These are phyloP conservation scores for Claviceps arundinis DNA, from an alignment of 2,329 filamentous ascomycete species.

Conservation along the genomic window DNA sequence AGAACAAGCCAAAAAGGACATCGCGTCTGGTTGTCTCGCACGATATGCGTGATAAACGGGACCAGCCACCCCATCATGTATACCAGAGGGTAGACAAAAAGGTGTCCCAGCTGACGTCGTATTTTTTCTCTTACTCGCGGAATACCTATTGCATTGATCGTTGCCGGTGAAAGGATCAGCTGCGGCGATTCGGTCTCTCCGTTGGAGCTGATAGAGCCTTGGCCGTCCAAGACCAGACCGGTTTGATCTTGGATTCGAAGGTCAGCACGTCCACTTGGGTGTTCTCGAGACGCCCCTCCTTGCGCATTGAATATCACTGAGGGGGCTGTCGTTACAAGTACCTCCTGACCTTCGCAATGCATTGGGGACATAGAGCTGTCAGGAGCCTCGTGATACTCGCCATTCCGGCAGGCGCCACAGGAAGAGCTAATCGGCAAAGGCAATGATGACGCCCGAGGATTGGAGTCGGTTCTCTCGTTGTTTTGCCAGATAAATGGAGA, in stretches of 20 bases:
- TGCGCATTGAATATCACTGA: background rate
- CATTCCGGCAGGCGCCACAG: background rate
- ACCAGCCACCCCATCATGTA: constrained; percentile 62
- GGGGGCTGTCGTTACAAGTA: background rate
- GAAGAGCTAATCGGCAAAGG: too few species aligned
- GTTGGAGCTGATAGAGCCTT: background rate
- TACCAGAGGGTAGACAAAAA: constrained; percentile 64
- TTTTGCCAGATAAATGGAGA: background rate
- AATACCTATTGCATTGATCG: constrained; percentile 16
- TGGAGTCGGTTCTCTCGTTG: background rate
- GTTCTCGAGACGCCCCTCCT: background rate
- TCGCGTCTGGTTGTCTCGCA: constrained; percentile 17
- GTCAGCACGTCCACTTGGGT: too few species aligned
- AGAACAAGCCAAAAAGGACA: constrained; percentile 45
- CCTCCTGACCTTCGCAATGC: too few species aligned
- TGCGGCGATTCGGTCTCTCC: constrained; percentile 8
- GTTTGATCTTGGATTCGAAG: background rate
- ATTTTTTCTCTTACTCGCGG: constrained; percentile 39
- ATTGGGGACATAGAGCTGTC: background rate
- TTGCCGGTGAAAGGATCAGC: constrained; percentile 8
- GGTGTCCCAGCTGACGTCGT: constrained; percentile 52
- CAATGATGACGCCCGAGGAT: too few species aligned
- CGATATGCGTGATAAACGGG: constrained; percentile 53
- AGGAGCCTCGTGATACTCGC: background rate
- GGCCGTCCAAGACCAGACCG: background rate